Base-by-base conservation (phyloP, 169 alveolate species). In the Plasmodium vinckei region DNA sequence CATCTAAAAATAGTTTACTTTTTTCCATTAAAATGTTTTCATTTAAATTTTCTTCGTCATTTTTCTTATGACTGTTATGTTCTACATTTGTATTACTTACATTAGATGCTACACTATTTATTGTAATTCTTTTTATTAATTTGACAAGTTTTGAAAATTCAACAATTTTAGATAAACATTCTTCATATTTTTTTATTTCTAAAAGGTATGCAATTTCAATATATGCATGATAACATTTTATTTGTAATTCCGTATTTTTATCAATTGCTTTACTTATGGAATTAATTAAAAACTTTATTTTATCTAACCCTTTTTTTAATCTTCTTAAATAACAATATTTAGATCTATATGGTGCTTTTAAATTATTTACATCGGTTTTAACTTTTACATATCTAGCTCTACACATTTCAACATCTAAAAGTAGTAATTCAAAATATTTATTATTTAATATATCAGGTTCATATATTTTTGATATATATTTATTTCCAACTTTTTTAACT, bases 331-430 rank as follows among this genome's bases (percentile, higher is more conserved):
- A 79, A 25, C 70, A 65, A 67, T 49, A 67, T 6, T 57, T 79
- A 0, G 89, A 51, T 67, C 89, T 64, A 19, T 79, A 79, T 0
- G 89, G 89, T 10, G 21, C 56, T 9, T 79, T 79, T 9, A 79
- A 54, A 65, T 79, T 67, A 33, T 79, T 79, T 10, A 79, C 79
- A 42, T 79, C 84, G 4, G 89, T 79, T 54, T 79, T 79, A 9
- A 79, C 56, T 79, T 79, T 49, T 33, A 79, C 13, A 59, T 79
- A 79, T 60, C 84, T 79, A 60, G 72, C 65, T 67, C 79, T 57
- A 56, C 89, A 79, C 25, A 49, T 21, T 69, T 79, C 89, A 4
- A 79, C 82, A 79, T 79, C 89, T 53, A 79, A 61, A 1, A 79
- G 33, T 69, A 79, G 47, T 39, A 79, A 67, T 69, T 79, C 89